These are phyloP conservation scores for Rhodotorula toruloides DNA, from an alignment of 768 basidiomycete genomes.

Conservation along the genomic window DNA sequence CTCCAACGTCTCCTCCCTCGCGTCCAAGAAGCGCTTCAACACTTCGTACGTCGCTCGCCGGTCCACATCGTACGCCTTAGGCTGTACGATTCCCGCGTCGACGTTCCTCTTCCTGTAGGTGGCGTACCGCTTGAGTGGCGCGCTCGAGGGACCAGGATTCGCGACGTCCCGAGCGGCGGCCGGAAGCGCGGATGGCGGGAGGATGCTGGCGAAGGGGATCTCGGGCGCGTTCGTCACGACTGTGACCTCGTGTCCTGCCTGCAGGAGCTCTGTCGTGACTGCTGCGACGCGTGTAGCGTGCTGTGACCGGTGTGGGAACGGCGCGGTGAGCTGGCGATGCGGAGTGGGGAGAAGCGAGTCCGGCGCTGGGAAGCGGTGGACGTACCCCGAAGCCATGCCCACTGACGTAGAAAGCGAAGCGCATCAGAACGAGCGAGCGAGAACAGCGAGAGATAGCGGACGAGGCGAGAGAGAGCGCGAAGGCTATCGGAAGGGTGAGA, in stretches of 20 bases:
- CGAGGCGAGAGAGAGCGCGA: neutral
- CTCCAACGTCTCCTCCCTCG: slow-evolving; percentile 56
- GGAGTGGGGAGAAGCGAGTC: neutral
- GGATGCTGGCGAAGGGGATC: slow-evolving; percentile 64
- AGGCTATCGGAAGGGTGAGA: too few relatives aligned
- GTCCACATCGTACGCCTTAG: slow-evolving; percentile 72
- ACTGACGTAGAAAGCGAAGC: slow-evolving; percentile 21
- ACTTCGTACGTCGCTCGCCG: slow-evolving; percentile 63
- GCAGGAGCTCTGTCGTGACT: slow-evolving; percentile 58
- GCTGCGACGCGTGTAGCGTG: slow-evolving; percentile 78
- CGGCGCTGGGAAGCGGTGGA: neutral
- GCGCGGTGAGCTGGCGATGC: neutral
- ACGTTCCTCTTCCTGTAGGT: slow-evolving; percentile 65
- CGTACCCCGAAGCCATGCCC: slow-evolving; percentile 38
- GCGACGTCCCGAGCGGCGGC: neutral
- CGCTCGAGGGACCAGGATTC: neutral
- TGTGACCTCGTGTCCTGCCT: slow-evolving; percentile 53
- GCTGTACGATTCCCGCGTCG: slow-evolving; percentile 75
- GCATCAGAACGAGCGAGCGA: neutral
- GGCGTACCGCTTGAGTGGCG: slow-evolving; percentile 52
- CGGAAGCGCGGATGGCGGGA: slow-evolving; percentile 45
- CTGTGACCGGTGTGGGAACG: slow-evolving; percentile 46
- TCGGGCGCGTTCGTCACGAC: slow-evolving; percentile 71
- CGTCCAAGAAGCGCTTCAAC: slow-evolving; percentile 57
- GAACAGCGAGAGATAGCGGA: neutral